These are phyloP conservation scores for Geotrichum europaeum DNA, from an alignment of 1,139 yeast genomes.

Conservation along the genomic window DNA sequence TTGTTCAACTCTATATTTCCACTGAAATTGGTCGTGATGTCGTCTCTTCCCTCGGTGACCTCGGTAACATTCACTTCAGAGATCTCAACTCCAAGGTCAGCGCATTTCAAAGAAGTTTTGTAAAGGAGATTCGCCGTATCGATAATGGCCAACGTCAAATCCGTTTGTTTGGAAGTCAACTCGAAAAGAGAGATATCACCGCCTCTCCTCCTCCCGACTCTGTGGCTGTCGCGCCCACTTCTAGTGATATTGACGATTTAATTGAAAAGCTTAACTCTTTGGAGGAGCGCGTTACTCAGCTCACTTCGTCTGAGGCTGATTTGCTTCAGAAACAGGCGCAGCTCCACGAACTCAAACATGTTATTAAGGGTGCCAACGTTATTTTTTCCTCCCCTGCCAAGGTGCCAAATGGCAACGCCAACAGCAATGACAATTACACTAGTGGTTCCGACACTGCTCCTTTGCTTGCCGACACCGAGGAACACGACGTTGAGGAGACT, in stretches of 20 bases:
- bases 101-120: conserved; percentile 84
- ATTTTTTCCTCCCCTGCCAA: conserved; percentile 46
- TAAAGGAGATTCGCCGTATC: conserved; percentile 65
- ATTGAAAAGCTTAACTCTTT: conserved; percentile 58
- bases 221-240: conserved; percentile 40
- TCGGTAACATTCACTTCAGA: conserved; percentile 83
- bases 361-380: conserved; percentile 60
- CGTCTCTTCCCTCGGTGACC: conserved; percentile 75
- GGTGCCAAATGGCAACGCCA: conserved; percentile 9
- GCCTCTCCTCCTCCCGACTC: conserved; percentile 29
- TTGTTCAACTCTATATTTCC: conserved; percentile 87
- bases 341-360: conserved; percentile 59
- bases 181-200: conserved; percentile 27
- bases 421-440: conserved; percentile 18
- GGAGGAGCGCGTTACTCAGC: conserved; percentile 54
- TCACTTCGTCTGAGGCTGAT: conserved; percentile 51
- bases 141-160: conserved; percentile 62
- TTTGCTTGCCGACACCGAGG: conserved; percentile 17
- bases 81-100: conserved; percentile 58
- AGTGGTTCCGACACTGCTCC: conserved; percentile 21
- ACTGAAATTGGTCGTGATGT: conserved; percentile 86
- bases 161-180: conserved; percentile 34
- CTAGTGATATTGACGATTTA: conserved; percentile 71
- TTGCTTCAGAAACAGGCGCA: conserved; percentile 51
- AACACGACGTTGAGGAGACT: conserved; percentile 14